phyloP scores from a whole-genome alignment of 2,329 filamentous ascomycete genomes.

The Cyphellophora europaea region DNA sequence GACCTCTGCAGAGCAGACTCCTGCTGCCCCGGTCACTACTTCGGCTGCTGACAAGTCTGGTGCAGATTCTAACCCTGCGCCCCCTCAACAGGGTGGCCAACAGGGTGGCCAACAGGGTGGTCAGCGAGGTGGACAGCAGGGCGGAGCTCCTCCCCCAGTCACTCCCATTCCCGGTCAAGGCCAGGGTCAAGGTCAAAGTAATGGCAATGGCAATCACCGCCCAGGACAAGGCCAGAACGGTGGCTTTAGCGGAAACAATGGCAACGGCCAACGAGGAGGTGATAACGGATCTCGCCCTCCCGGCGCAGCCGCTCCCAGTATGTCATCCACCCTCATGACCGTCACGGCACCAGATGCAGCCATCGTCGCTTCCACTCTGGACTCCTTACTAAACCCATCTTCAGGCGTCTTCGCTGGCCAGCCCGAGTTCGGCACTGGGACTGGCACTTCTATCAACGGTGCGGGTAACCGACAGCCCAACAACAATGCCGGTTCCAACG shows the following conservation, averaged over 20 bases:
- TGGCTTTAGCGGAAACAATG: not conserved
- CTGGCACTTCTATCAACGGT: not conserved
- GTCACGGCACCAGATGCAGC: not conserved
- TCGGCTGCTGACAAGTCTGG: not conserved
- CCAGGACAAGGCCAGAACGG: constrained; percentile 1
- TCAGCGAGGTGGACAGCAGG: no score
- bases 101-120: no score
- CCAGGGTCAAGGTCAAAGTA: not conserved
- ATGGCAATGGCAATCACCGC: no score
- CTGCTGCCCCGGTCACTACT: not conserved
- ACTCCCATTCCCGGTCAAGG: no score
- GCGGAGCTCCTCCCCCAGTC: no score
- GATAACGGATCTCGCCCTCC: not conserved
- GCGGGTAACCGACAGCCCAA: no score
- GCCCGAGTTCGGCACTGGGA: not conserved
- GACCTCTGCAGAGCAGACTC: not conserved
- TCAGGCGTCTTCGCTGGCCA: not conserved
- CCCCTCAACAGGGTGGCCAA: no score
- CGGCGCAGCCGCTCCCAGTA: not conserved
- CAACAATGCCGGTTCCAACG: not conserved
- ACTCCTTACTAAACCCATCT: no score
- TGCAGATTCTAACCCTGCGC: no score
- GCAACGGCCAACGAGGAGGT: not conserved
- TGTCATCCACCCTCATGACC: not conserved
- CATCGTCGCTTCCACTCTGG: not conserved